These are phyloP conservation scores for Pseudogymnoascus verrucosus DNA, from an alignment of 2,329 filamentous ascomycete species.

Conservation along the genomic window DNA sequence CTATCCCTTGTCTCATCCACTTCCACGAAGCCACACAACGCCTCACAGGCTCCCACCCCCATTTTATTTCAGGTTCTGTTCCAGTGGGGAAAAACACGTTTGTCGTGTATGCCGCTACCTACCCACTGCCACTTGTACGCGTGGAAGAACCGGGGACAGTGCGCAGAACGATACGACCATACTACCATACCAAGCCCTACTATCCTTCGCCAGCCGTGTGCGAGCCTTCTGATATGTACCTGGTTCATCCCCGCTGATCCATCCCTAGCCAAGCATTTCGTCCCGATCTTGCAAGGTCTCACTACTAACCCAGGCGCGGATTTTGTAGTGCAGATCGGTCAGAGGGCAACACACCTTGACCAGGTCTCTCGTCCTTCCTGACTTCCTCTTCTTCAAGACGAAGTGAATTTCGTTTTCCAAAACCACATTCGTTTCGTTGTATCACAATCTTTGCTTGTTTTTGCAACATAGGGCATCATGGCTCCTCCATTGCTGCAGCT, in stretches of 20 bases:
- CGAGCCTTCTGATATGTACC: background rate
- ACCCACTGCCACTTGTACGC: no score
- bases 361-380: background rate
- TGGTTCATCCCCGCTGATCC: background rate
- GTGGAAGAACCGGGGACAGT: background rate
- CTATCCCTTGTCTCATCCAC: background rate
- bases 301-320: background rate
- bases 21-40: background rate
- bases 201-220: background rate
- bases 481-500: background rate
- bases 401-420: background rate
- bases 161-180: background rate
- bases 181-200: background rate
- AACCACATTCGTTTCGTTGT: slow-evolving; percentile 1
- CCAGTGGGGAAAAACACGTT: background rate
- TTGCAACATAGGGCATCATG: background rate
- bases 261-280: background rate
- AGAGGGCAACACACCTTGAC: background rate
- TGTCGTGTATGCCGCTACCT: background rate
- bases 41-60: background rate
- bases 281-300: slow-evolving; percentile 1
- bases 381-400: background rate
- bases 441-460: background rate
- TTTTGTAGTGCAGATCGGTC: background rate
- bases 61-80: background rate